phyloP scores from a whole-genome alignment of 208 protist genomes.

The Naegleria lovaniensis region DNA sequence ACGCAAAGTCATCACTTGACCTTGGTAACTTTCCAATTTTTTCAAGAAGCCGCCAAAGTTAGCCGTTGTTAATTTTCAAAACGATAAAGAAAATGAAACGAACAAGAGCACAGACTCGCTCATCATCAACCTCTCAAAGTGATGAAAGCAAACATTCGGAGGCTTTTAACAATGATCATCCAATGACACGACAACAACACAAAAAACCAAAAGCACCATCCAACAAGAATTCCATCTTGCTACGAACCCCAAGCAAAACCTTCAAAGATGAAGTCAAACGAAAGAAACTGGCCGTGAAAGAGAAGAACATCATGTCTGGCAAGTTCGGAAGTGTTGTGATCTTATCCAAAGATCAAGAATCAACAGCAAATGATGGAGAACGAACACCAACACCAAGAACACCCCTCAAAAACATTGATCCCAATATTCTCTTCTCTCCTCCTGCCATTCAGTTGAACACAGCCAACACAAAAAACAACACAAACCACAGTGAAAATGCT shows the following conservation, averaged over 20 bases:
- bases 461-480: background rate
- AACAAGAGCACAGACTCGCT: no score
- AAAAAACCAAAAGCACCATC: background rate
- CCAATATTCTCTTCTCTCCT: background rate
- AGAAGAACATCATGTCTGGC: background rate
- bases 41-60: no score
- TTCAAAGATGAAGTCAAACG: background rate
- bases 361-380: background rate
- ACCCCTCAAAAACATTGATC: background rate
- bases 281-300: background rate
- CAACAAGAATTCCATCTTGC: background rate
- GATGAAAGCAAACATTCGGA: background rate
- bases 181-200: background rate
- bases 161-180: background rate
- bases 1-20: no score
- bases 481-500: background rate
- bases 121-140: background rate
- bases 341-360: background rate
- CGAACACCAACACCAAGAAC: background rate
- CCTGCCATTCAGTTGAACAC: no score
- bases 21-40: no score
- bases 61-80: no score
- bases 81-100: no score
- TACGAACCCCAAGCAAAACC: background rate
- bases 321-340: background rate